Conservation (phyloP, 2,329 filamentous ascomycete genomes). For the Penicillium sp. region DNA sequence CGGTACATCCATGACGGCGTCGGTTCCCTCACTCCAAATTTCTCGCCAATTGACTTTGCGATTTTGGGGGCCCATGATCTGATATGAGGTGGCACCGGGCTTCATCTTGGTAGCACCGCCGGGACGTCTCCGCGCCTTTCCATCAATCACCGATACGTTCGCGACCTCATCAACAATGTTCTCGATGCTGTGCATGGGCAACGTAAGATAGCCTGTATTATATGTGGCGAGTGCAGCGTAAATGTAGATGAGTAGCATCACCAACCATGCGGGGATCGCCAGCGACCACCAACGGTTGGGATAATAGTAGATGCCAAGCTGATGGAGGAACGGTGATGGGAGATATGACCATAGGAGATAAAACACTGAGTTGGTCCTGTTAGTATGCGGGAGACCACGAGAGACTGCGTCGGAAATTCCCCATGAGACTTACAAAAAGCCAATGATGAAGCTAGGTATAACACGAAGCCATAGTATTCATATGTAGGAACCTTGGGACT, state of each 20-base stretch:
- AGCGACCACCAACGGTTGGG: conserved; percentile 97
- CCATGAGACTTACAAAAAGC: conserved; percentile 65
- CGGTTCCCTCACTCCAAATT: conserved; percentile 88
- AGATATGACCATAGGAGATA: conserved; percentile 84
- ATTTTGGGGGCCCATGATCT: conserved; percentile 43
- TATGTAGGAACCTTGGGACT: conserved; percentile 96
- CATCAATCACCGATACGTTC: conserved; percentile 78
- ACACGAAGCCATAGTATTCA: conserved; percentile 97
- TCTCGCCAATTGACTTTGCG: conserved; percentile 66
- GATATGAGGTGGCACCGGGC: conserved; percentile 40
- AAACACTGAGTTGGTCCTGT: conserved; percentile 43
- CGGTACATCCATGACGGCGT: conserved; percentile 96
- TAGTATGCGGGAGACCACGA: background rate
- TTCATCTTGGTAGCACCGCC: conserved; percentile 45
- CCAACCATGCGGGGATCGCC: conserved; percentile 84
- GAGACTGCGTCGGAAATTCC: background rate
- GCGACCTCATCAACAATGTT: conserved; percentile 89
- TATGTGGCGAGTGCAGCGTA: conserved; percentile 89
- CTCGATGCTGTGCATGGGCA: conserved; percentile 75
- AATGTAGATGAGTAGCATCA: conserved; percentile 85
- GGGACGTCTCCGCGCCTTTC: conserved; percentile 57
- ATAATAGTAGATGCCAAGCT: conserved; percentile 93
- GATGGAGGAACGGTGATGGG: conserved; percentile 85
- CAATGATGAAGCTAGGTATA: conserved; percentile 84
- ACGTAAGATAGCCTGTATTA: conserved; percentile 83